phyloP scores from a whole-genome alignment of 441 rosid species.

The Capsella rubella region DNA sequence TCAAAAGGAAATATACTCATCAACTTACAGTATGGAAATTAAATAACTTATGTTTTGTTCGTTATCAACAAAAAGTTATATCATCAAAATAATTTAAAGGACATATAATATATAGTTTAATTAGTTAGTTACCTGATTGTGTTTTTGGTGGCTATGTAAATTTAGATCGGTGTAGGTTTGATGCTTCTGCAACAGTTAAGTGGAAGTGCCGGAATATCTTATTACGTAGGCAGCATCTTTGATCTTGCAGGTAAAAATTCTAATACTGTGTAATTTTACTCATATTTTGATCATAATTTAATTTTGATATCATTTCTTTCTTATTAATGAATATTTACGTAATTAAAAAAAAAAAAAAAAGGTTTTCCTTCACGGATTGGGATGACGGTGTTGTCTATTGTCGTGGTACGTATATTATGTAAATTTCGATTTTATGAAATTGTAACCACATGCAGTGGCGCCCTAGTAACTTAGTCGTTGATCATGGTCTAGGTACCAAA shows the following conservation, averaged over 20 bases:
- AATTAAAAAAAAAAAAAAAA: neutral
- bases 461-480: neutral
- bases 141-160: conserved; percentile 8
- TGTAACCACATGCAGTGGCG: neutral
- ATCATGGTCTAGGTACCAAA: conserved; percentile 51
- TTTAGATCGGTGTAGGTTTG: conserved; percentile 64
- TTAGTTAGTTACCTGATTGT: neutral
- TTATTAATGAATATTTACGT: neutral
- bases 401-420: conserved; percentile 46
- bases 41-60: neutral
- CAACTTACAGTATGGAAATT: conserved; percentile 46
- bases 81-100: neutral
- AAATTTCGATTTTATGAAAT: neutral
- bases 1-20: conserved; percentile 50
- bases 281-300: neutral
- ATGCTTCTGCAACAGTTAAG: conserved; percentile 58
- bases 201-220: conserved; percentile 56
- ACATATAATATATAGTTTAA: neutral
- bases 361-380: conserved; percentile 52
- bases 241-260: conserved; percentile 47
- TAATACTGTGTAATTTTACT: too few relatives aligned
- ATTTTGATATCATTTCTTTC: neutral
- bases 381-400: conserved; percentile 49
- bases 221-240: conserved; percentile 54
- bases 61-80: neutral